Evolutionary conservation across 805 yeast genomes (phyloP).

Genomic region (Saccharomyces paradoxus): DNA sequence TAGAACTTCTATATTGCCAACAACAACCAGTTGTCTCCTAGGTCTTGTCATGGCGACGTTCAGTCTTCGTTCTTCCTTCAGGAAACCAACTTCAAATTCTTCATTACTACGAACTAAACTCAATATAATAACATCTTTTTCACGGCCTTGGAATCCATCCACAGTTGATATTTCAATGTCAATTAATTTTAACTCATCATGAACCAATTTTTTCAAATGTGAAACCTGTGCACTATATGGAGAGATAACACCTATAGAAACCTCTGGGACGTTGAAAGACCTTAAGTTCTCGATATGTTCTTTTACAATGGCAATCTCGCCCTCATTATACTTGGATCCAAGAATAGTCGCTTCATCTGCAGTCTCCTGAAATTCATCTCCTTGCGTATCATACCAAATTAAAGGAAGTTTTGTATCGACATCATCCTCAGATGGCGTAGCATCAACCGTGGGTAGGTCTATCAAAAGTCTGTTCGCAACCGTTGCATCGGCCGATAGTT

Average conservation of each 20-base stretch:
- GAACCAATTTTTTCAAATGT: constrained; percentile 41
- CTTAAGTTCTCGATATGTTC: constrained; percentile 49
- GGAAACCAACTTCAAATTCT: constrained; percentile 65
- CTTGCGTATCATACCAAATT: constrained; percentile 90
- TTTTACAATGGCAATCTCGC: constrained; percentile 58
- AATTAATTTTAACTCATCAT: constrained; percentile 27
- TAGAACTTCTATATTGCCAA: constrained; percentile 79
- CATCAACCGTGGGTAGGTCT: constrained; percentile 46
- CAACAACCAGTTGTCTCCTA: constrained; percentile 69
- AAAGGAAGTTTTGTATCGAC: constrained; percentile 44
- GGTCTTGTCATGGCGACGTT: constrained; percentile 94
- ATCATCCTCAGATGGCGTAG: constrained; percentile 28
- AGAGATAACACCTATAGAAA: constrained; percentile 73
- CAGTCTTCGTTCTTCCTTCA: constrained; percentile 67
- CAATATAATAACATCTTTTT: constrained; percentile 76
- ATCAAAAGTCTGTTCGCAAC: constrained; percentile 45
- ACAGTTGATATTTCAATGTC: constrained; percentile 76
- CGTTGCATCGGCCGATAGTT: constrained; percentile 52
- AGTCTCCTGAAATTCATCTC: constrained; percentile 70
- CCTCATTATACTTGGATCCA: constrained; percentile 66
- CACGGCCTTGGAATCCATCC: constrained; percentile 96
- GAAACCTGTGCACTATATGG: constrained; percentile 88
- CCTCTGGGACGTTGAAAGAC: constrained; percentile 42
- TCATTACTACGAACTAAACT: constrained; percentile 79
- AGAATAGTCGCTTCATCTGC: constrained; percentile 29